These are phyloP conservation scores for Termitomyces eurrhizus DNA, from an alignment of 768 basidiomycete genomes.

Conservation along the genomic window DNA sequence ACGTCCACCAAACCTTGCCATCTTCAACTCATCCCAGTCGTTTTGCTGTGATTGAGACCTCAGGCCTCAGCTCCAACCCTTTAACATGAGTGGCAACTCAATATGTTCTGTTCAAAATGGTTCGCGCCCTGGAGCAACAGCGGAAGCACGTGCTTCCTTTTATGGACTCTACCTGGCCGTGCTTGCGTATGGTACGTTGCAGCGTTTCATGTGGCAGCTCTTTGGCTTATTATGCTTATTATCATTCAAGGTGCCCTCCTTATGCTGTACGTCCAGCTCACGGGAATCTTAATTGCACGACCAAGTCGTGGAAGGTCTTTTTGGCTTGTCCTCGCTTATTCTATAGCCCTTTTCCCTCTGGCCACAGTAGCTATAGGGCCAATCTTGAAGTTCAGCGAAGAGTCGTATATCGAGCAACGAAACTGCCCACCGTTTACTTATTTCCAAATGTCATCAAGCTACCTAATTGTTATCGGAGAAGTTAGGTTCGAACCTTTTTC, in stretches of 20 bases:
- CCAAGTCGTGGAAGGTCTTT: conserved; percentile 31
- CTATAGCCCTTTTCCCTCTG: conserved; percentile 27
- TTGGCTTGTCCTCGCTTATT: conserved; percentile 31
- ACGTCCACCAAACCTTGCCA: neutral
- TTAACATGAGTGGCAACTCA: neutral
- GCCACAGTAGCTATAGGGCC: conserved; percentile 27
- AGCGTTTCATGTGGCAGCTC: neutral
- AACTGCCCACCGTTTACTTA: conserved; percentile 16
- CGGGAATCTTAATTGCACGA: conserved; percentile 29
- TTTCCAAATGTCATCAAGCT: conserved; percentile 15
- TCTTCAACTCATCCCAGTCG: neutral
- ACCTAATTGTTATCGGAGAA: conserved; percentile 28
- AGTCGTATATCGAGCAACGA: conserved; percentile 24
- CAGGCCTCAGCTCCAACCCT: neutral
- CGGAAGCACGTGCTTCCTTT: conserved; percentile 26
- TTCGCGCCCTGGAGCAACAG: too few relatives aligned
- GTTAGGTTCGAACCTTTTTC: conserved; percentile 23
- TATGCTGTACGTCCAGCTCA: conserved; percentile 36
- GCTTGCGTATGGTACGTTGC: conserved; percentile 30
- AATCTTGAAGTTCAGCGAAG: conserved; percentile 28
- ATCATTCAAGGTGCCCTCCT: conserved; percentile 29
- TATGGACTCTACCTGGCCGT: conserved; percentile 29
- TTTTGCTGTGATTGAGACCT: neutral
- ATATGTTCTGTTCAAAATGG: neutral
- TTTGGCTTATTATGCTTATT: neutral